phyloP scores from a whole-genome alignment of 2,329 filamentous ascomycete genomes.

The Orbilia brochopaga region DNA sequence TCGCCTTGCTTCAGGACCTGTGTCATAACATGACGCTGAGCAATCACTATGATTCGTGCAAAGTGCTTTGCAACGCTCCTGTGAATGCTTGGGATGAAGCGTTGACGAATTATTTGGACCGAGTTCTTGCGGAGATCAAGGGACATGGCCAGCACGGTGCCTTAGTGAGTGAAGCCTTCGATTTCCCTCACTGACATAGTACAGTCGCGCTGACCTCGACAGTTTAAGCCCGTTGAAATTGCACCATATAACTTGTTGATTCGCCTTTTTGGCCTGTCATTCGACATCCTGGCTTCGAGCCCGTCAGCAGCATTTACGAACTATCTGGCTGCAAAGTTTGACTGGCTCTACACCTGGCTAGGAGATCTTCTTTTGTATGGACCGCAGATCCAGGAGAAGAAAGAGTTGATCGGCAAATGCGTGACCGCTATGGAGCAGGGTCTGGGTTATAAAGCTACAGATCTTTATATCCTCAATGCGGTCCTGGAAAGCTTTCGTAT shows the following conservation, averaged over 20 bases:
- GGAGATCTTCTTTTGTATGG: slow-evolving; percentile 40
- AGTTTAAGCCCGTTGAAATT: slow-evolving; percentile 27
- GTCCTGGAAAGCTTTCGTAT: slow-evolving; percentile 47
- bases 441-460: slow-evolving; percentile 31
- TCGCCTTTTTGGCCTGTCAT: slow-evolving; percentile 21
- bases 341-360: slow-evolving; percentile 35
- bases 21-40: slow-evolving; percentile 53
- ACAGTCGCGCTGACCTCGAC: slow-evolving; percentile 18
- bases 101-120: slow-evolving; percentile 41
- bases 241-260: slow-evolving; percentile 47
- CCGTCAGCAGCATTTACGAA: slow-evolving; percentile 41
- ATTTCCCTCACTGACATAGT: background rate
- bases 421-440: slow-evolving; percentile 28
- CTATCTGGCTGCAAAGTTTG: slow-evolving; percentile 39
- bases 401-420: slow-evolving; percentile 37
- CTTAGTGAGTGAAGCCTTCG: slow-evolving; percentile 13
- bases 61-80: slow-evolving; percentile 31
- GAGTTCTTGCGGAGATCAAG: slow-evolving; percentile 46
- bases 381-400: slow-evolving; percentile 42
- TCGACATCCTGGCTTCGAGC: slow-evolving; percentile 33
- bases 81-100: slow-evolving; percentile 38
- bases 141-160: slow-evolving; percentile 27
- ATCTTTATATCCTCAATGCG: slow-evolving; percentile 45
- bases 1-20: slow-evolving; percentile 66
- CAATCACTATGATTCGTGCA: slow-evolving; percentile 40